A percentile compares a stretch with the other conserved stretches of the same genome.
Conservation (phyloP, 345 rosid species). For the Microthlaspi erraticum region DNA sequence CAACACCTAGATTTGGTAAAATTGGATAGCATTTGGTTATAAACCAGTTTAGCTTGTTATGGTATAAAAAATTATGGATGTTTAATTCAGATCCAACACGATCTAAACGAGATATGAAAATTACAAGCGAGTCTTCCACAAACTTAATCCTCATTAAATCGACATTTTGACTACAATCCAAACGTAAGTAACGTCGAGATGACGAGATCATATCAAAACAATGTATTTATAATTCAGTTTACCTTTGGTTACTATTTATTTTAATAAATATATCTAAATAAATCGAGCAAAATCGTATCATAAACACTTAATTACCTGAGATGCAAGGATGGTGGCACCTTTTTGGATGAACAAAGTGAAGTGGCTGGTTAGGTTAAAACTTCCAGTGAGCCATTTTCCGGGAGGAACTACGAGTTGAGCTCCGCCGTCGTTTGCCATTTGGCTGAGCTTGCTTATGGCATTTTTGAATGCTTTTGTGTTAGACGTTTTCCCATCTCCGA, state of each 20-base stretch:
- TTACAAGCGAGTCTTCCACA: neutral
- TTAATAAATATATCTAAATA: neutral
- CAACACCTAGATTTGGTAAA: neutral
- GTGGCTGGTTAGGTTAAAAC: slow-evolving; percentile 81
- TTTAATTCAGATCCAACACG: neutral
- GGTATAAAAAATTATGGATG: neutral
- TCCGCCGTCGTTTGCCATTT: slow-evolving; percentile 61
- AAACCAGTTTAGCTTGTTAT: neutral
- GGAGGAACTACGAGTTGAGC: slow-evolving; percentile 77
- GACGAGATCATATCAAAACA: neutral
- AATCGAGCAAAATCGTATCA: neutral
- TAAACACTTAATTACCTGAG: slow-evolving; percentile 55
- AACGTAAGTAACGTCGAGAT: neutral
- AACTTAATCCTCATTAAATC: too few relatives aligned
- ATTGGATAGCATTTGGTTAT: neutral
- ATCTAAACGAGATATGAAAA: slow-evolving; percentile 3
- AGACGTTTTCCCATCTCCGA: slow-evolving; percentile 75
- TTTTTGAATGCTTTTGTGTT: slow-evolving; percentile 64
- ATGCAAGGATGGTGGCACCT: slow-evolving; percentile 70
- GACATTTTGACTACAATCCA: too few relatives aligned
- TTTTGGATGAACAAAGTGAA: slow-evolving; percentile 78
- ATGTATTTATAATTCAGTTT: neutral
- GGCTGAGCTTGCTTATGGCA: slow-evolving; percentile 59
- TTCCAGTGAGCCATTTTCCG: slow-evolving; percentile 88
- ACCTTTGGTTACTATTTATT: neutral